Conservation (phyloP, 129 eudicot species). For the Centella asiatica region DNA sequence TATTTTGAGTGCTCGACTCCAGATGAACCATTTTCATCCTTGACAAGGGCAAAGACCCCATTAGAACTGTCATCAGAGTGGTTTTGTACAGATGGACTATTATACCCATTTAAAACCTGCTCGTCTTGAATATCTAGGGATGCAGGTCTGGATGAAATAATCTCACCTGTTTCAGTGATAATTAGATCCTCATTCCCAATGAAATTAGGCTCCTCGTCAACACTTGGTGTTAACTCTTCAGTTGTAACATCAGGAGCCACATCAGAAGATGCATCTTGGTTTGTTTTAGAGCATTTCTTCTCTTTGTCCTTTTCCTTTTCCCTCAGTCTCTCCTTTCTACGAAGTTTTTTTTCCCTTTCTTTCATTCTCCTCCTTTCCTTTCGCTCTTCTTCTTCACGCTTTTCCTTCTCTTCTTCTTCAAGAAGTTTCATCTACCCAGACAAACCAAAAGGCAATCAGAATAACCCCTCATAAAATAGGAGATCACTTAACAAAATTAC, state of each 20-base stretch:
- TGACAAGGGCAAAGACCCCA: slow-evolving; percentile 27
- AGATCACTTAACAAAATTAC: background rate
- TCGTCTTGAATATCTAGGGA: slow-evolving; percentile 47
- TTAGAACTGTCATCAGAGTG: slow-evolving; percentile 30
- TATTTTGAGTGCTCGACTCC: slow-evolving; percentile 38
- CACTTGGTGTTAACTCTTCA: slow-evolving; percentile 30
- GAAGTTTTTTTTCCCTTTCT: slow-evolving; percentile 86
- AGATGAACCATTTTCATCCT: slow-evolving; percentile 35
- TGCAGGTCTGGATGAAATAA: slow-evolving; percentile 30
- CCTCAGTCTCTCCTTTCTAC: slow-evolving; percentile 85
- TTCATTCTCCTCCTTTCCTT: slow-evolving; percentile 73
- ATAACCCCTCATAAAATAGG: background rate
- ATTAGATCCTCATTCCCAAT: slow-evolving; percentile 26
- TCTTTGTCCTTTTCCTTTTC: slow-evolving; percentile 66
- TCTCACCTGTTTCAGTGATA: slow-evolving; percentile 47
- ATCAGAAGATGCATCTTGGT: slow-evolving; percentile 24
- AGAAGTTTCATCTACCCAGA: slow-evolving; percentile 70
- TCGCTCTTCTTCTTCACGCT: slow-evolving; percentile 88
- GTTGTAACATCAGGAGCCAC: slow-evolving; percentile 19
- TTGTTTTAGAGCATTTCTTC: slow-evolving; percentile 30
- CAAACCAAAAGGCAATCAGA: slow-evolving; percentile 8
- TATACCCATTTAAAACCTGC: slow-evolving; percentile 26
- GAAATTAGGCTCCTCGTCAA: slow-evolving; percentile 32
- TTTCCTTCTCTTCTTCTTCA: slow-evolving; percentile 98
- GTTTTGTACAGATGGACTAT: slow-evolving; percentile 14